A percentile compares a stretch with the other conserved stretches of the same genome.
phyloP scores from a whole-genome alignment of 2,329 filamentous ascomycete genomes.

The Hypoxylon sp. region DNA sequence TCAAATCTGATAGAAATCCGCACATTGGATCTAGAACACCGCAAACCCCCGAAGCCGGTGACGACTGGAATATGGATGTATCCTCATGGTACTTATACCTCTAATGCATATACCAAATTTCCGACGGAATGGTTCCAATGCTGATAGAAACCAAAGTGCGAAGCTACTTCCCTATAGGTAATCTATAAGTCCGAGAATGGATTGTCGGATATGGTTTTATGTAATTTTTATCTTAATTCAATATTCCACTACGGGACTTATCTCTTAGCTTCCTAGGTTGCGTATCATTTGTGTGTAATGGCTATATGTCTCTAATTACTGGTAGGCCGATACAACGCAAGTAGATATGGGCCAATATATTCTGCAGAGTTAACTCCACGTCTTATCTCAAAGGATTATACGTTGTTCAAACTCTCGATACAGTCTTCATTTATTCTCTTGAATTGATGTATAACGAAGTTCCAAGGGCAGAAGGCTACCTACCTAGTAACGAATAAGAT shows the following conservation, averaged over 20 bases:
- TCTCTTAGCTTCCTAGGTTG: background rate
- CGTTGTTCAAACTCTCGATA: background rate
- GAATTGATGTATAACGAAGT: background rate
- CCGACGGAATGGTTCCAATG: slow-evolving; percentile 39
- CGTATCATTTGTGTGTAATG: background rate
- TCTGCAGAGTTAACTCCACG: background rate
- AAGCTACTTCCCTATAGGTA: slow-evolving; percentile 18
- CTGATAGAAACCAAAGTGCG: slow-evolving; percentile 5
- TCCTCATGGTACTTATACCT: slow-evolving; percentile 33
- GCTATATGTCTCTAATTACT: background rate
- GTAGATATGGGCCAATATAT: background rate
- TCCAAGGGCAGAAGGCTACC: background rate
- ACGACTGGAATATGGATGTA: slow-evolving; percentile 21
- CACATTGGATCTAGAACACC: slow-evolving; percentile 32
- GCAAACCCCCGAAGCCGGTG: slow-evolving; percentile 38
- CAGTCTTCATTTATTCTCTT: slow-evolving; percentile 6
- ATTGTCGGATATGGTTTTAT: background rate
- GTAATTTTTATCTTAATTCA: slow-evolving; percentile 3
- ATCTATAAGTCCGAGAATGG: slow-evolving; percentile 9
- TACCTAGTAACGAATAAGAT: slow-evolving; percentile 17
- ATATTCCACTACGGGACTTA: background rate
- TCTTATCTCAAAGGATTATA: background rate
- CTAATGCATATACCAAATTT: slow-evolving; percentile 27
- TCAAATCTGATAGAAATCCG: slow-evolving; percentile 29
- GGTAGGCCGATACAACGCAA: background rate